Base-by-base conservation (phyloP, 495 filamentous ascomycete species). In the Xylaria longipes region DNA sequence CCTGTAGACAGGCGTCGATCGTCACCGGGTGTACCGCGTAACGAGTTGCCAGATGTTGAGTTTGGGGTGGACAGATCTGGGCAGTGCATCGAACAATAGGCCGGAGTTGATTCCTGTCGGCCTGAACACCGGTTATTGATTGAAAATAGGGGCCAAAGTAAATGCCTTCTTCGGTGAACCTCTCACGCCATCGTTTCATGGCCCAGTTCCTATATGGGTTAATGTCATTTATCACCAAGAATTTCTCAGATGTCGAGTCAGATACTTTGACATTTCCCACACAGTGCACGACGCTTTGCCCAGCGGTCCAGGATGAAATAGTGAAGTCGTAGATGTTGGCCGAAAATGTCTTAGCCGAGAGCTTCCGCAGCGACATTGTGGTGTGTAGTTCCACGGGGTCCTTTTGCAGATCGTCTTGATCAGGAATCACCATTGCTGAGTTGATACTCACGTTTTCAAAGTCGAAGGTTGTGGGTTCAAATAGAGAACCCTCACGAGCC, bases 11-110 rank as follows among this genome's bases (percentile, higher is more conserved):
- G 27, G 73, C 66, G 56, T 82, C 80, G 5, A 81, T 76, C 5
- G 73, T 74, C 1, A 76, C 60, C 7, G 80, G 80, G 69, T 81
- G 80, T 9, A 81, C 57, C 12, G 70, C 29, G 45, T 81, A 81
- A 5, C 57, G 39, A 12, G 73, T 66, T 27, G 35, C 25, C 31
- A 11, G 52, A 29, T 20, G 29, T 48, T 14, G 52, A 22, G 29
- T 20, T 67, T 45, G 5, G 58, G 33, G 33, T 2, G 70, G 68
- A 20, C 6, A 20, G 7, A 73, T 50, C 0, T 20, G 66, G 2
- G 67, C 68, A 1, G 61, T 70, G 5, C 41, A 54, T 9, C 60
- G 68, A 43, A 63, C 69, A 8, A 67, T 71, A 1, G 41, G n/a
- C 0, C 60, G 50, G 1, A 1, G 29, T 25, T 70, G 29, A 11